A percentile compares a stretch with the other conserved stretches of the same genome.
Evolutionary conservation across 371 early-diverging fungal genomes (phyloP).

Genomic region (Circinella umbellata): DNA sequence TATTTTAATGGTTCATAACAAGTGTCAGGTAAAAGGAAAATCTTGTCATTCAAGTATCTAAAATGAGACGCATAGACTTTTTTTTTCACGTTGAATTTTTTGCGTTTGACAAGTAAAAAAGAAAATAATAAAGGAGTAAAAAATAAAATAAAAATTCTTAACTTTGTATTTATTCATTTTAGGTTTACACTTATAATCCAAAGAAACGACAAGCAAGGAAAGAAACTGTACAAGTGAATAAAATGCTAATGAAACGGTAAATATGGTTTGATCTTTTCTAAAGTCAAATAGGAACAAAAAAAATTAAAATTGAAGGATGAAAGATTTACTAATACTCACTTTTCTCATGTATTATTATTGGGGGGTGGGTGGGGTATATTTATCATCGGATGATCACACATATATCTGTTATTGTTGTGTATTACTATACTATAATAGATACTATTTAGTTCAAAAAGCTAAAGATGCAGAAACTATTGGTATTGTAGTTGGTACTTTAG

Average conservation of each 20-base stretch:
- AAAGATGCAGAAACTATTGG: constrained; percentile 92
- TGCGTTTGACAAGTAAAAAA: background rate
- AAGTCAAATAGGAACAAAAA: background rate
- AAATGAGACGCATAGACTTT: too few relatives aligned
- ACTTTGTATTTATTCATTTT: constrained; percentile 1
- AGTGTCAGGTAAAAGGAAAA: constrained; percentile 51
- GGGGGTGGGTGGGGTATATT: too few relatives aligned
- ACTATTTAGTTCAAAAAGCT: constrained; percentile 88
- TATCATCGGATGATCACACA: too few relatives aligned
- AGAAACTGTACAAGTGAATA: constrained; percentile 71
- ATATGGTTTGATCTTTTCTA: background rate
- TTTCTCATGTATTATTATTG: too few relatives aligned
- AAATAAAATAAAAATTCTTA: too few relatives aligned
- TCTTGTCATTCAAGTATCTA: background rate
- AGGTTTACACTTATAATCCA: constrained; percentile 74
- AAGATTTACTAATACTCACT: background rate
- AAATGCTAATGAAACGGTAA: constrained; percentile 76
- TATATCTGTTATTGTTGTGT: background rate
- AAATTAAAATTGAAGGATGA: background rate
- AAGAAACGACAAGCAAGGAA: constrained; percentile 51
- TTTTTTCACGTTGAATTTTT: too few relatives aligned
- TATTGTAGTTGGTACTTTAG: constrained; percentile 95
- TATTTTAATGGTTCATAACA: constrained; percentile 80
- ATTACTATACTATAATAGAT: constrained; percentile 38
- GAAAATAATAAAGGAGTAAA: too few relatives aligned